Base-by-base conservation (phyloP, 306 rosid genomes). In the Fagus sylvatica region DNA sequence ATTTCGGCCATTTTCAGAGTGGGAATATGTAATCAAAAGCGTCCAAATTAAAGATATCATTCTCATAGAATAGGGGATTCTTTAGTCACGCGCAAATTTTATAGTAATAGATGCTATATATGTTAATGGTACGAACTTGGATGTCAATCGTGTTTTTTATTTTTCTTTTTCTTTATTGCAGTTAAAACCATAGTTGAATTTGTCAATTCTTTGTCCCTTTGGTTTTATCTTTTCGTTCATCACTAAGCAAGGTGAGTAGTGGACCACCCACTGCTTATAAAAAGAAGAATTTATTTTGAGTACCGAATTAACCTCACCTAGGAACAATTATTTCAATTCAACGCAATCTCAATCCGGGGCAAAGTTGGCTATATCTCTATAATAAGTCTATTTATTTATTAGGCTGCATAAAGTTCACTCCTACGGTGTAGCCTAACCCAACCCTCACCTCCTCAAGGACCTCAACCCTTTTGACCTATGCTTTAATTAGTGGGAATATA, bases 191-290 rank as follows among this genome's bases (percentile, higher is more conserved):
- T 22, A 54, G 55, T 39, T 49, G 43, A 69, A 51, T 12, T 28
- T 32, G 60, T 62, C 57, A 69, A 59, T 60, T 69, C 74, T 37
- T 51, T 54, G 62, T 30, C 15, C 57, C 64, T 61, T 61, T 60
- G 67, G 40, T 32, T 32, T 60, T 12, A 60, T 60, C 40, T 60
- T 32, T 32, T 64, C 51, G 66, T 46, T 61, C 60, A 74, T 69
- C 13, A 33, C 5, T 9, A 28, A 57, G 49, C 19, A 56, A 42
- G 66, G 59, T 68, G 42, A 77, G 69, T 80, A 65, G 71, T 69
- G 88, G 80, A 74, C 83, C 85, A 73, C 74, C 36, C n/a, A 15
- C 22, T 19, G 73, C 22, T 74, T 74, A 16, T 71, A 66, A 57
- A 71, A 76, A 74, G 62, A 28, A 62, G 65, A 56, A 75, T 9